Base-by-base conservation (phyloP, 495 filamentous ascomycete genomes). In the Xylaria longipes region DNA sequence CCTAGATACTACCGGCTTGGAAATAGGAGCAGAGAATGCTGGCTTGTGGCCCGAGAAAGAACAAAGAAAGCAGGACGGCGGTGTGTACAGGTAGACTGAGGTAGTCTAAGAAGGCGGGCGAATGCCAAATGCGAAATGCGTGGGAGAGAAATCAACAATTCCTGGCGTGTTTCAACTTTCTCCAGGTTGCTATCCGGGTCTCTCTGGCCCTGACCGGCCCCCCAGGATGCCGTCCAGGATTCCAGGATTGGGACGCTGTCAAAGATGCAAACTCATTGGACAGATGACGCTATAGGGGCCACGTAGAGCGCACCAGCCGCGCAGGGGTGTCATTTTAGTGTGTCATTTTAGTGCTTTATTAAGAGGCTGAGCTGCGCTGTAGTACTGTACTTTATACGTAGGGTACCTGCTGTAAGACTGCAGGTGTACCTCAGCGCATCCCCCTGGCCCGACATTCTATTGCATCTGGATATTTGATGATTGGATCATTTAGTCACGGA, bases 131-230 rank as follows among this genome's bases (percentile, higher is more conserved):
- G 29, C 45, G 63, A 54, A 54, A 54, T 54, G 29, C 45, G 63
- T 39, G 35, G 48, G 48, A 25, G 33, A 67, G 45, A 41, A 54
- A 54, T 35, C 29, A 66, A 29, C 29, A 66, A 31, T 67, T 54
- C 65, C 65, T 67, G 65, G 65, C 65, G 33, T 67, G 65, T 67
- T 67, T 67, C 65, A 67, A 67, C 65, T 67, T 48, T 67, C 46
- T 41, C 43, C 43, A 48, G 65, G 65, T 56, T 41, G 8, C 60
- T 62, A 20, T 41, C n/a, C n/a, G 17, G 58, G 58, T 27, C 58
- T 63, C n/a, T 14, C 37, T 39, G 37, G n/a, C 58, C 57, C 57
- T 39, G 31, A n/a, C 33, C 33, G 33, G 33, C 8, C 61, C 61
- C 37, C 61, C 39, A 60, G 62, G 2, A 31, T 65, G 41, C 39